Conservation (phyloP, 495 filamentous ascomycete genomes). For the Aspergillus taichungensis region DNA sequence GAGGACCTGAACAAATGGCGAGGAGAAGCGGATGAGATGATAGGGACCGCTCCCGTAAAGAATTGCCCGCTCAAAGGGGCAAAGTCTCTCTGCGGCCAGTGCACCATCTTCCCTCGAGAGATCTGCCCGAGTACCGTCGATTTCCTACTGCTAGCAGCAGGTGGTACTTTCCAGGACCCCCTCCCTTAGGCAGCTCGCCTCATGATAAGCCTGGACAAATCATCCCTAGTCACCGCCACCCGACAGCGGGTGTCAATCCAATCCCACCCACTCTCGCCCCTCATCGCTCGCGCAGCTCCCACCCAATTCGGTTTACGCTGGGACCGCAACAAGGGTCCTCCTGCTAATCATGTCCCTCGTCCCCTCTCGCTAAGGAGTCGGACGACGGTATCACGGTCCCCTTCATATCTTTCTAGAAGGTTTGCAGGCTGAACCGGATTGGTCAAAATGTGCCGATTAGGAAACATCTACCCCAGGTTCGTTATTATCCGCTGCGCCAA, state of each 20-base stretch:
- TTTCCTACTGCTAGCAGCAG: too few species aligned
- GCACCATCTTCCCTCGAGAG: too few species aligned
- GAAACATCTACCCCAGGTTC: constrained; percentile 12
- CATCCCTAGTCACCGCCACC: constrained; percentile 3
- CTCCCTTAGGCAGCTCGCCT: not conserved
- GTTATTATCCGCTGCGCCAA: constrained; percentile 2
- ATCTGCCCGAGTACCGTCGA: too few species aligned
- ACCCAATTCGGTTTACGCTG: constrained; percentile 11
- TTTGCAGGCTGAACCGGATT: constrained; percentile 4
- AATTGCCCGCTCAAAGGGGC: too few species aligned
- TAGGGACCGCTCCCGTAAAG: too few species aligned
- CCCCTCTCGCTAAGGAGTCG: constrained; percentile 5
- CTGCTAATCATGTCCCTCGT: constrained; percentile 7
- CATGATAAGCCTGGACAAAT: constrained; percentile 12
- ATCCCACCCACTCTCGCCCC: constrained; percentile 2
- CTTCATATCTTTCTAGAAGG: constrained; percentile 12
- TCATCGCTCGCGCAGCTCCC: constrained; percentile 5
- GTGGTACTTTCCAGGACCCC: too few species aligned
- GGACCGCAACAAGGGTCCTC: constrained; percentile 2
- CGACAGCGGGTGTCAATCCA: constrained; percentile 2
- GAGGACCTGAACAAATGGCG: too few species aligned
- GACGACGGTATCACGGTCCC: constrained; percentile 4
- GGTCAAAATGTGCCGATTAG: constrained; percentile 1
- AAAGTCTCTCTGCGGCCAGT: too few species aligned
- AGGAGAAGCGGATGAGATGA: too few species aligned